phyloP scores from a whole-genome alignment of 208 protist species.

The Polymyxa betae region DNA sequence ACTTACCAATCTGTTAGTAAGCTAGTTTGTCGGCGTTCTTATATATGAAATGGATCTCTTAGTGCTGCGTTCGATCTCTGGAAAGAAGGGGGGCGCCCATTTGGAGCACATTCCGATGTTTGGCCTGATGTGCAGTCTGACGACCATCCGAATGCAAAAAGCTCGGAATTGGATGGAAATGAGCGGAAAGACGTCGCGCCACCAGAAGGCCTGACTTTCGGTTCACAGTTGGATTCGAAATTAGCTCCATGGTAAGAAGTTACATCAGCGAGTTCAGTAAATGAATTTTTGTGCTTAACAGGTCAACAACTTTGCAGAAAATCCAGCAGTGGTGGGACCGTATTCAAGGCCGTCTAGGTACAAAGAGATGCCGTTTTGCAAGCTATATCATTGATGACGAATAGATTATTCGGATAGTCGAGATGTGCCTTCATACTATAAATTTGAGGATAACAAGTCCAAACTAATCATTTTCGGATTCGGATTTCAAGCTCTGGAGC shows the following conservation, averaged over 20 bases:
- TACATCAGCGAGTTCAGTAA: not conserved
- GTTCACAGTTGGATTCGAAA: not conserved
- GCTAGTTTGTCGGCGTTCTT: not conserved
- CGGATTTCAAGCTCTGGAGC: constrained; percentile 34
- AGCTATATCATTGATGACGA: not conserved
- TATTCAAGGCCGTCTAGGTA: not conserved
- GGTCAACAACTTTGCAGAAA: constrained; percentile 12
- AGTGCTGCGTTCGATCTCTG: not conserved
- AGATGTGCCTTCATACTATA: constrained; percentile 41
- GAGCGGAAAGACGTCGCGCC: not conserved
- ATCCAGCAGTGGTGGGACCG: constrained; percentile 5
- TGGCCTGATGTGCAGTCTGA: not conserved
- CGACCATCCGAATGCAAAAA: not conserved
- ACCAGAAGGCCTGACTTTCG: not conserved
- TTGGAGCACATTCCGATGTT: not conserved
- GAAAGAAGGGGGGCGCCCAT: not conserved
- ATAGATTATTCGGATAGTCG: not conserved
- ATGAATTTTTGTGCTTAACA: too few relatives aligned
- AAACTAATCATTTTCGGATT: constrained; percentile 40
- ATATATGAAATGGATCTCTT: not conserved
- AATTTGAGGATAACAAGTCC: constrained; percentile 6
- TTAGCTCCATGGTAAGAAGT: not conserved
- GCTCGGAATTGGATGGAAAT: not conserved
- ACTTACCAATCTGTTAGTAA: not conserved
- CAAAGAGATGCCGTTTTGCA: not conserved